Evolutionary conservation across 345 rosid species (phyloP).

Genomic region (Moricandia moricandioides): DNA sequence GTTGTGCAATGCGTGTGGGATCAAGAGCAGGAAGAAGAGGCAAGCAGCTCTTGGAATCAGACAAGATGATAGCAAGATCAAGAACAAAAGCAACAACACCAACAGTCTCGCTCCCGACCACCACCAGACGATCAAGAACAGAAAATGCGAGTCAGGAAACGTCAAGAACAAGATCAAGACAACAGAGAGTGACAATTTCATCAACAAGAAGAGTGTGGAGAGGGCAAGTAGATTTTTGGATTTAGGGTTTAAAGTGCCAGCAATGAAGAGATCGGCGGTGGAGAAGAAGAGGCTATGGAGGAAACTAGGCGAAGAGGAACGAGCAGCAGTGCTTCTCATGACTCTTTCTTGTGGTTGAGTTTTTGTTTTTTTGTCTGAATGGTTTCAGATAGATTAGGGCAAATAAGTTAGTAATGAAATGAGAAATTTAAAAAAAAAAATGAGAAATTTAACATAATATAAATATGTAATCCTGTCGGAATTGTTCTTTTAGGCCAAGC

Average conservation of each 20-base stretch:
- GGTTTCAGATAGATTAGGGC: constrained; percentile 14
- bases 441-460: constrained; percentile 9
- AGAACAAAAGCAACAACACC: constrained; percentile 26
- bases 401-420: constrained; percentile 26
- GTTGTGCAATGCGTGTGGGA: constrained; percentile 91
- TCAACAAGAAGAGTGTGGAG: constrained; percentile 20
- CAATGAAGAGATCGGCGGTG: constrained; percentile 52
- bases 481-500: constrained; percentile 5
- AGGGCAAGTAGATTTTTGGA: constrained; percentile 46
- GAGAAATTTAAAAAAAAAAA: not conserved
- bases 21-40: constrained; percentile 71
- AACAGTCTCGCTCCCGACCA: not conserved
- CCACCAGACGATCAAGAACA: not conserved
- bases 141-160: constrained; percentile 36
- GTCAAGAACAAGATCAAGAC: constrained; percentile 69
- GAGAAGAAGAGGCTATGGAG: constrained; percentile 57
- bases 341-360: constrained; percentile 78
- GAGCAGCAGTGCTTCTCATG: constrained; percentile 89
- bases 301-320: constrained; percentile 75
- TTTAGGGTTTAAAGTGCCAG: constrained; percentile 79
- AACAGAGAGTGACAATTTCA: not conserved
- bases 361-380: not conserved
- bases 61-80: constrained; percentile 48
- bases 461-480: constrained; percentile 21
- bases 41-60: constrained; percentile 49